Evolutionary conservation across 2,329 filamentous ascomycete species (phyloP), one percentile per base, ranked within the genome.

Genomic region (Septoria petroselini): DNA sequence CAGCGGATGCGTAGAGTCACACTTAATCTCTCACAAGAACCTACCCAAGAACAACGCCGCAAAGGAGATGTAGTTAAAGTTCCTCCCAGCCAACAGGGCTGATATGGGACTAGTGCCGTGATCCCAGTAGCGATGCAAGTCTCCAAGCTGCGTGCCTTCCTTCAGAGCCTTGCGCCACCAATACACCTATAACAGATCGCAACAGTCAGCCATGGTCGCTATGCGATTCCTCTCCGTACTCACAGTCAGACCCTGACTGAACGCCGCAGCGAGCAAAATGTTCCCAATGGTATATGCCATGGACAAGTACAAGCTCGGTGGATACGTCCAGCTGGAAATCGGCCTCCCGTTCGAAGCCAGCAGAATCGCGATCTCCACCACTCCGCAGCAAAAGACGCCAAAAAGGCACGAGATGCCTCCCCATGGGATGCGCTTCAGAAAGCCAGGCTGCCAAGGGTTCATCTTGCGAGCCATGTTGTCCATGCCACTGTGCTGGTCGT

Each of bases 11-110:
- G 5, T 9, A 27, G 9, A 5, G 23, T 9, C 23, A 27, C 9
- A 27, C 23, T 9, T 27, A 27, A 5, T 5, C 5, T 27, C 5
- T 27, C 5, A 27, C 23, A 5, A 27, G 5, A 9, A 27, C 23
- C 9, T 27, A 27, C 23, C 23, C 19, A 55, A 18, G 17, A 52
- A 53, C 18, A 55, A 17, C 8, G 53, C 53, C 6, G 53, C 53
- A 17, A 55, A 55, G 7, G 53, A 52, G 33, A 55, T 53, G 35
- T 50, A 52, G 34, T 50, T 55, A 38, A 50, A 55, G 21, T 55
- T 29, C 29, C 39, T 40, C 7, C 53, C 53, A 1, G 53, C 53
- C 11, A 55, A 31, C 6, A 34, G 41, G 11, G 53, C 53, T 41
- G 53, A 29, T 35, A 53, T 41, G 7, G 47, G 41, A 47, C 46